Percentiles rank a stretch among this genome's conserved stretches.
Conservation (phyloP, 2,329 filamentous ascomycete genomes). For the Penicillium sp. region DNA sequence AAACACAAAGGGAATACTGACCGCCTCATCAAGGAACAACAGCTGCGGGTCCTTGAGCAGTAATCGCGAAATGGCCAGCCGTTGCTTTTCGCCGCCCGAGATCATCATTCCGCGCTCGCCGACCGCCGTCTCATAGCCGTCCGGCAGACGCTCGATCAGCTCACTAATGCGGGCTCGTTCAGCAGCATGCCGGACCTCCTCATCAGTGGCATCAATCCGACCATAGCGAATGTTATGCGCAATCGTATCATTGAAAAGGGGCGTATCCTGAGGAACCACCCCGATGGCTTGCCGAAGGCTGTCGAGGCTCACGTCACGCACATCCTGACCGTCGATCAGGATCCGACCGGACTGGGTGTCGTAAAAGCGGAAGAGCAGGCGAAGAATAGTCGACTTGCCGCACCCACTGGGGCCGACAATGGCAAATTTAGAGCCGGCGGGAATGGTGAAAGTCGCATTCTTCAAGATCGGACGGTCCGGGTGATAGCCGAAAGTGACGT, state of each 20-base stretch:
- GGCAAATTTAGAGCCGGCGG: slow-evolving; percentile 91
- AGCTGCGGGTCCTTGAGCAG: slow-evolving; percentile 85
- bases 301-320: slow-evolving; percentile 74
- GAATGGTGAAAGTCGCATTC: slow-evolving; percentile 80
- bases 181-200: slow-evolving; percentile 70
- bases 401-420: slow-evolving; percentile 93
- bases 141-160: slow-evolving; percentile 69
- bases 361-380: slow-evolving; percentile 89
- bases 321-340: slow-evolving; percentile 86
- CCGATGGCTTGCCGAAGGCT: slow-evolving; percentile 81
- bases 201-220: slow-evolving; percentile 66
- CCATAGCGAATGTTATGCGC: slow-evolving; percentile 95
- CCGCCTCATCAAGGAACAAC: slow-evolving; percentile 89
- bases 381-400: slow-evolving; percentile 88
- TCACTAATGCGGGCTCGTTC: slow-evolving; percentile 79
- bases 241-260: slow-evolving; percentile 94
- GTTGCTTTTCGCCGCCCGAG: slow-evolving; percentile 88
- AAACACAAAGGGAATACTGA: slow-evolving; percentile 31
- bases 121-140: slow-evolving; percentile 86
- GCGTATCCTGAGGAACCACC: slow-evolving; percentile 94
- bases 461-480: slow-evolving; percentile 79
- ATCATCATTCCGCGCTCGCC: slow-evolving; percentile 97
- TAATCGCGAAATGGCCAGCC: slow-evolving; percentile 74
- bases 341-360: slow-evolving; percentile 82
- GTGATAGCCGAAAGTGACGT: slow-evolving; percentile 90